Base-by-base conservation (phyloP, 805 yeast species). In the Starmerella cellae region DNA sequence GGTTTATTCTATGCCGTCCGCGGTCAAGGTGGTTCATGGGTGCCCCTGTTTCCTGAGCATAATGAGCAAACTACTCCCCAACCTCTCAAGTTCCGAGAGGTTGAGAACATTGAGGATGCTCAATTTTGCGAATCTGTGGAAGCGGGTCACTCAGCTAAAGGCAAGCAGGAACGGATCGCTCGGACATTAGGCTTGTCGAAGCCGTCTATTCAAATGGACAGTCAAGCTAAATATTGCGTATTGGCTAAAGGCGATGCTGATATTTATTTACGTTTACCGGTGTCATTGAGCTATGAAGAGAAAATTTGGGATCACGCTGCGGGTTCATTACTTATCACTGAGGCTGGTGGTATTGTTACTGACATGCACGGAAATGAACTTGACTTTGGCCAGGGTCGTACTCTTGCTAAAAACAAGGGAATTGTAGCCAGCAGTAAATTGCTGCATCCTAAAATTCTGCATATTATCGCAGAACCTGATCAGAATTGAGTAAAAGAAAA, bases 271-370 rank as follows among this genome's bases (percentile, higher is more conserved):
- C 77, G 99, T 52, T 64, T 93, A 45, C 99, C 99, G 13, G 74
- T 78, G 36, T 75, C 71, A 50, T 67, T 75, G 39, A 62, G 71
- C 2, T 91, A 87, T 60, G 72, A 82, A 54, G 99, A 91, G 60
- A 91, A 91, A 62, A 85, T 91, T 46, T 91, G 98, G 97, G 99
- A 91, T 62, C 99, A 91, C 60, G 97, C 97, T 17, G 93, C 96
- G 2, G 99, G 98, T 3, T 79, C 81, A 55, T 68, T 88, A 13
- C 70, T 91, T 47, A 77, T 93, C 36, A 69, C 72, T 28, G 98
- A 93, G 61, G 81, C 93, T 53, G 96, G 96, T 34, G 98, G 98
- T 5, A 60, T 67, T 38, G 97, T 91, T 11, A 75, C 88, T 14
- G 98, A 91, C 57, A 74, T 88, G 61, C 61, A 71, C 42, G 95